A percentile compares a stretch with the other conserved stretches of the same genome.
Conservation (phyloP, 805 yeast genomes). For the Nakazawaea siamensis region DNA sequence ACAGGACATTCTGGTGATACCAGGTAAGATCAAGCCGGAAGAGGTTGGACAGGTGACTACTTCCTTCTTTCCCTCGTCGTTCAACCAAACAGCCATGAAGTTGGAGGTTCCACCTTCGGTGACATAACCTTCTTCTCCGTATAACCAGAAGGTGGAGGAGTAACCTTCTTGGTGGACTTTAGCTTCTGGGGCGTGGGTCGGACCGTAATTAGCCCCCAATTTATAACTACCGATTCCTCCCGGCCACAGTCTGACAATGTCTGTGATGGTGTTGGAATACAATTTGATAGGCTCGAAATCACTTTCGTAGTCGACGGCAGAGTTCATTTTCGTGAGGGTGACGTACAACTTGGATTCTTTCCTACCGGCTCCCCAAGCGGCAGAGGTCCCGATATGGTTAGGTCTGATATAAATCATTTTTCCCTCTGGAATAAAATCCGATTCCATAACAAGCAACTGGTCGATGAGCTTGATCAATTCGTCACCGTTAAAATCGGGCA, state of each 20-base stretch:
- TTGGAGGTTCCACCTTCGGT: slow-evolving; percentile 53
- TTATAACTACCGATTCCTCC: slow-evolving; percentile 47
- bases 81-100: slow-evolving; percentile 38
- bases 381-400: slow-evolving; percentile 40
- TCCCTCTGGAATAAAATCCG: slow-evolving; percentile 35
- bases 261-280: slow-evolving; percentile 33
- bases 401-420: slow-evolving; percentile 43
- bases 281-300: slow-evolving; percentile 42
- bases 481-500: slow-evolving; percentile 38
- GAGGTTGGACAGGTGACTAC: slow-evolving; percentile 43
- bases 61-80: slow-evolving; percentile 33
- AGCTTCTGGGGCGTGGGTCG: slow-evolving; percentile 36
- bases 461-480: slow-evolving; percentile 35
- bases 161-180: slow-evolving; percentile 38
- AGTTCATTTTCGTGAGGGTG: slow-evolving; percentile 37
- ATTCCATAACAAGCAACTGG: slow-evolving; percentile 32
- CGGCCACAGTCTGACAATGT: slow-evolving; percentile 50
- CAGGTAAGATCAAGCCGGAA: slow-evolving; percentile 42
- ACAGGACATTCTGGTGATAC: slow-evolving; percentile 43
- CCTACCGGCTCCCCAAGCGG: slow-evolving; percentile 40
- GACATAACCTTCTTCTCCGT: slow-evolving; percentile 40
- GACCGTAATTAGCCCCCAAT: slow-evolving; percentile 50
- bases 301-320: slow-evolving; percentile 15
- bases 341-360: slow-evolving; percentile 32
- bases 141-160: slow-evolving; percentile 45